These are phyloP conservation scores for Cyclocybe aegerita DNA, from an alignment of 768 basidiomycete genomes.

Conservation along the genomic window DNA sequence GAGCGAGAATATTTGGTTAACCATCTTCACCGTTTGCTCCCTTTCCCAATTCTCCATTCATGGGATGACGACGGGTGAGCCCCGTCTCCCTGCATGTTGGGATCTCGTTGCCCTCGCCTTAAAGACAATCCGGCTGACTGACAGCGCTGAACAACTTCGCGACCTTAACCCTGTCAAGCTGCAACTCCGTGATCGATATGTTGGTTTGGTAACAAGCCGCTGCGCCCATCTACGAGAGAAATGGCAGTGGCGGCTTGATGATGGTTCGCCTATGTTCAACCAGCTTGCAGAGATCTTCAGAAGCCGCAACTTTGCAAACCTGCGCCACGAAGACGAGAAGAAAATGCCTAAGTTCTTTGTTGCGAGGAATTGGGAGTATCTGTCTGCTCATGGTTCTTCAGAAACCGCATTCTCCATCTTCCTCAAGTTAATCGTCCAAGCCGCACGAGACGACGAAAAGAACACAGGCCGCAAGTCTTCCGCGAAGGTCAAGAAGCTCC, in stretches of 20 bases:
- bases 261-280: conserved; percentile 57
- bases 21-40: conserved; percentile 66
- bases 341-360: conserved; percentile 69
- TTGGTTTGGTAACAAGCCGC: conserved; percentile 65
- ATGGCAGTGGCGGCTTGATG: conserved; percentile 77
- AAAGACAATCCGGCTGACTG: conserved; percentile 50
- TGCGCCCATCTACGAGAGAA: conserved; percentile 69
- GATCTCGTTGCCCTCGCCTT: conserved; percentile 57
- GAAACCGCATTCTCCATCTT: conserved; percentile 82
- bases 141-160: conserved; percentile 41
- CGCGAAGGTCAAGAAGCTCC: conserved; percentile 59
- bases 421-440: conserved; percentile 77
- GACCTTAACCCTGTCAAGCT: conserved; percentile 34
- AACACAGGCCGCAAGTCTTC: conserved; percentile 32
- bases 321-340: conserved; percentile 58
- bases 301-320: conserved; percentile 72
- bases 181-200: conserved; percentile 66
- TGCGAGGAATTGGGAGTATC: conserved; percentile 49
- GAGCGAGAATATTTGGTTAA: conserved; percentile 74
- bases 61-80: conserved; percentile 33
- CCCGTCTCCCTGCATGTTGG: conserved; percentile 62
- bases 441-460: conserved; percentile 32
- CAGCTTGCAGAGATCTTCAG: conserved; percentile 73
- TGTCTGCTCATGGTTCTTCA: conserved; percentile 44
- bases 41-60: conserved; percentile 75